Evolutionary conservation across 306 rosid genomes (phyloP).

Genomic region (Dalbergia oliveri): DNA sequence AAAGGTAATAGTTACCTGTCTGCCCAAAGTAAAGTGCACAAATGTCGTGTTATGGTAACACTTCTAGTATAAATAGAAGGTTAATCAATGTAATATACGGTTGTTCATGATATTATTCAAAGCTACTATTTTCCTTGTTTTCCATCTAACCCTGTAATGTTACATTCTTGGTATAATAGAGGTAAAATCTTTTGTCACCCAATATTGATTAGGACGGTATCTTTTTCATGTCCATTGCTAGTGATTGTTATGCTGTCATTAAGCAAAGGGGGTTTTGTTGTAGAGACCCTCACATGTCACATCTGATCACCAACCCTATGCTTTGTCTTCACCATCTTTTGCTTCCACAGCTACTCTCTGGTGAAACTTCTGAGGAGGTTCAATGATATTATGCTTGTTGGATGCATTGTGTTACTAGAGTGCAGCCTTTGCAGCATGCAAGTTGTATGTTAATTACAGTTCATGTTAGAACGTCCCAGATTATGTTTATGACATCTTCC

Average conservation of each 20-base stretch:
- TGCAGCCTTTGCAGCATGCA: not conserved
- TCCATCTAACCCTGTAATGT: not conserved
- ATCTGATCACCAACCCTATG: not conserved
- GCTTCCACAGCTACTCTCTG: constrained; percentile 8
- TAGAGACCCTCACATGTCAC: not conserved
- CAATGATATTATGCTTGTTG: not conserved
- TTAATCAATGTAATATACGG: not conserved
- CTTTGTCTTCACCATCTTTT: constrained; percentile 4
- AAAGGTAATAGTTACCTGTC: constrained; percentile 5
- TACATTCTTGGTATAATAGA: not conserved
- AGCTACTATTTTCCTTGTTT: constrained; percentile 19
- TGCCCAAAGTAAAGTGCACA: constrained; percentile 10
- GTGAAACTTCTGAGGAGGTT: not conserved
- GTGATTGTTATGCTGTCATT: not conserved
- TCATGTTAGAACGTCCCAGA: not conserved
- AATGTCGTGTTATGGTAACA: not conserved
- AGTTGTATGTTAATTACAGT: not conserved
- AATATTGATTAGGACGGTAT: not conserved
- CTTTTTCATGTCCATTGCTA: not conserved
- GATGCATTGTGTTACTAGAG: not conserved
- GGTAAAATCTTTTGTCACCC: not conserved
- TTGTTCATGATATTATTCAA: not conserved
- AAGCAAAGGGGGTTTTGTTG: not conserved
- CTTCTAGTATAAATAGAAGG: not conserved
- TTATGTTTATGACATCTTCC: not conserved